Base-by-base conservation (phyloP, 495 filamentous ascomycete genomes). In the Penicillium herquei region DNA sequence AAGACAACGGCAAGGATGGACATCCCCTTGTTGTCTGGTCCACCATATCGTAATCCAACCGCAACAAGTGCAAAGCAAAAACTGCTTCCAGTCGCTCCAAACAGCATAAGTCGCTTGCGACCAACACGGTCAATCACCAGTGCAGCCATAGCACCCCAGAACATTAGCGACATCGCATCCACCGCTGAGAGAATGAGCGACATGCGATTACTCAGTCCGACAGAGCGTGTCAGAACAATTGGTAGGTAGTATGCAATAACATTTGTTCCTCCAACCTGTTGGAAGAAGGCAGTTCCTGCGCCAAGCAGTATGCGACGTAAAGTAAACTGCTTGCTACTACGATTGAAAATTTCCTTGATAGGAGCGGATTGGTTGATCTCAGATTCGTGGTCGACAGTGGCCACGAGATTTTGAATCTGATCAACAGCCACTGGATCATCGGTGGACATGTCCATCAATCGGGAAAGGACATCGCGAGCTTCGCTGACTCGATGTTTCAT, bases 1-100 rank as follows among this genome's bases (percentile, higher is more conserved):
- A 71, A 67, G 9, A 50, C 56, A 12, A 66, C 62, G 1, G 55
- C 56, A 1, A 63, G 12, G 31, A 57, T 44, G 9, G 49, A 55
- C 50, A 58, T 49, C 7, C 50, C 55, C 12, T 50, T 61, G 43
- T 55, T 64, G 54, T 51, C 56, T 39, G 58, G 5, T 10, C 41
- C 9, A 10, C 43, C 43, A 41, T 51, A 14, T 44, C 14, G 12
- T 4, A 45, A 11, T 6, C 43, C 43, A 11, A 43, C 41, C 9
- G 41, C 41, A 6, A 43, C 21, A 10, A 43, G 17, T 17, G 21
- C 21, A 26, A 43, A 43, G 5, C 14, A 14, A 21, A 43, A 7
- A 2, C 41, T 17, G 11, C 11, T 17, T 10, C 16, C 41, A 26
- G 41, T 12, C 14, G 17, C 42, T 11, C 43, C 43, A 1, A 45